These are phyloP conservation scores for Leersia perrieri DNA, from an alignment of 176 grass and related monocot species.

Conservation along the genomic window DNA sequence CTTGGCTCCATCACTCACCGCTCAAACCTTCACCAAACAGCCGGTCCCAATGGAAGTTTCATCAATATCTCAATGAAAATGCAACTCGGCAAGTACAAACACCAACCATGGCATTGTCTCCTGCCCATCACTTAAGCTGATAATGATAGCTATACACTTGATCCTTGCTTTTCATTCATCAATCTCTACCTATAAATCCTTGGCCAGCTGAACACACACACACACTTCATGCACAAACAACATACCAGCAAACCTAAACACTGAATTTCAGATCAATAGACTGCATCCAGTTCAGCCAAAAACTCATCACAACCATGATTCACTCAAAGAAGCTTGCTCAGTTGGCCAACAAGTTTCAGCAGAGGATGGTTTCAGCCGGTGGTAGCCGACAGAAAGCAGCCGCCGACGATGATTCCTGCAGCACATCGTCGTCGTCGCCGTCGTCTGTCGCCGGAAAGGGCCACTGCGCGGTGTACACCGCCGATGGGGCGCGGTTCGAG, in stretches of 20 bases:
- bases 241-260: neutral
- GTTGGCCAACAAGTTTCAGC: slow-evolving; percentile 41
- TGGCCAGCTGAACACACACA: neutral
- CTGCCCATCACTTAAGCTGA: neutral
- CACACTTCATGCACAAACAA: neutral
- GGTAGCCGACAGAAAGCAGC: neutral
- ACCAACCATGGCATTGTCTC: slow-evolving; percentile 36
- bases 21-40: neutral
- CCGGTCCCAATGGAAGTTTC: slow-evolving; percentile 9
- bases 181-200: slow-evolving; percentile 27
- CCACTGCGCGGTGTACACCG: slow-evolving; percentile 19
- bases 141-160: neutral
- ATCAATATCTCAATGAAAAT: neutral
- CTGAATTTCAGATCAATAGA: neutral
- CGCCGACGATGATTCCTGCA: neutral
- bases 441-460: neutral
- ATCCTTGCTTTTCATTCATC: neutral
- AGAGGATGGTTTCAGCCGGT: slow-evolving; percentile 19
- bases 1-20: neutral
- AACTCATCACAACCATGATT: slow-evolving; percentile 18
- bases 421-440: neutral
- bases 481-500: slow-evolving; percentile 21
- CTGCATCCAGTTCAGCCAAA: neutral
- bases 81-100: slow-evolving; percentile 20
- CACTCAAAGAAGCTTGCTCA: slow-evolving; percentile 46